Evolutionary conservation across 73 alveolate species (phyloP), one percentile per base, ranked within the genome.

Genomic region (Paramecium pentaurelia): DNA sequence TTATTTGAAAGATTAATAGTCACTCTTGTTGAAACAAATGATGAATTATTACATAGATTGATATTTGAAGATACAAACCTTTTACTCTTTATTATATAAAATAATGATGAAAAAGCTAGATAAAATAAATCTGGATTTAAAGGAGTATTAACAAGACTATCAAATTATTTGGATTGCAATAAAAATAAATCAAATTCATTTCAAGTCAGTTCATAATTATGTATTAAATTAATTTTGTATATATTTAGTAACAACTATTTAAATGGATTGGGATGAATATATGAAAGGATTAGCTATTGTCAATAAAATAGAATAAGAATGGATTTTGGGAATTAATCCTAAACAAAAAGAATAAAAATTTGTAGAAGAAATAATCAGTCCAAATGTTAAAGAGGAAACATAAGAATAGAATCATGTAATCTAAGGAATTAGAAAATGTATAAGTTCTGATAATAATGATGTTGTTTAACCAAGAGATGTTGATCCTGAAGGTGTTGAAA

Each of bases 311-410:
- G 87, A 73, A 37, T 73, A 73, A 18, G 58, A 34, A 73, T 73
- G 87, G 87, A 73, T 73, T 5, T 40, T 73, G 18, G 87, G 87
- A 36, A 44, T 73, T 3, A 73, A 73, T 37, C 87, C 87, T 14
- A 73, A 37, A 40, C 12, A 34, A 16, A 73, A 7, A 73, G 87
- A 73, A 68, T 64, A 7, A 2, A 64, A 64, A 64, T 64, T 64
- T 32, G 12, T 12, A 64, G 84, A 64, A 32, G 84, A 64, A 32
- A 28, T 34, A 27, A 28, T 32, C 2, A 64, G 84, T 34, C 84
- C 84, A 32, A 54, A 54, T 54, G 8, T 54, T 4, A 54, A 54
- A 54, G 70, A n/a, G 9, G 70, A 54, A n/a, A 54, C 36, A 1
- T 54, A 2, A 54, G 70, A 54, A 54, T 18, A 54, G 4, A 54